Evolutionary conservation across 768 basidiomycete genomes (phyloP).

Genomic region (Brasilioporus rufonigricans): DNA sequence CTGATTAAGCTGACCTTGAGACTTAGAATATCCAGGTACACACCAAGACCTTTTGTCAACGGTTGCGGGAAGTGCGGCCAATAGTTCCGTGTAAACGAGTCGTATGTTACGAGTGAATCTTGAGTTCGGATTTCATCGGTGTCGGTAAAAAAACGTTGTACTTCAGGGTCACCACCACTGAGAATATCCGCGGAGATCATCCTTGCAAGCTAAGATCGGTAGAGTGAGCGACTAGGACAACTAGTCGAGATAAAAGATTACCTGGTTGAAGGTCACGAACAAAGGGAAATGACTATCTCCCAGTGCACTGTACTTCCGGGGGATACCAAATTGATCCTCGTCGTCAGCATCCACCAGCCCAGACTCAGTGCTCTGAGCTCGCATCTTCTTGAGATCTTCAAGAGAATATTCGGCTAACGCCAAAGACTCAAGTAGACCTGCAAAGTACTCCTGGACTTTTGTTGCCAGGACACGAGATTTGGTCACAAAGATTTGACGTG

Average conservation of each 20-base stretch:
- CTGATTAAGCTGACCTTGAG: neutral
- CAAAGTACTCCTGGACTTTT: conserved; percentile 72
- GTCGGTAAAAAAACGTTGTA: conserved; percentile 12
- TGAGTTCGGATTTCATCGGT: conserved; percentile 13
- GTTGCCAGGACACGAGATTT: conserved; percentile 62
- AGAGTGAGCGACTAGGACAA: neutral
- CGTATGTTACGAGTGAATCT: conserved; percentile 41
- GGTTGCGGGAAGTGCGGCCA: conserved; percentile 59
- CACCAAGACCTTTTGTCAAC: conserved; percentile 54
- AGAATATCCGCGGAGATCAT: conserved; percentile 29
- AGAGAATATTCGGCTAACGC: conserved; percentile 34
- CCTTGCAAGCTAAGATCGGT: conserved; percentile 15
- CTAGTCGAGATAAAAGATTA: conserved; percentile 23
- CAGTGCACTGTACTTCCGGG: conserved; percentile 52
- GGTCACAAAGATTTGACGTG: conserved; percentile 71
- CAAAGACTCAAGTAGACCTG: conserved; percentile 47
- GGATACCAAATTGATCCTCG: conserved; percentile 30
- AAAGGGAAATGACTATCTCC: conserved; percentile 64
- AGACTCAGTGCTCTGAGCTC: conserved; percentile 18
- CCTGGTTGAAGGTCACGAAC: conserved; percentile 65
- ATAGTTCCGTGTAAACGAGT: conserved; percentile 47
- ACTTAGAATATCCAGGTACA: neutral
- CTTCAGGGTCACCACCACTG: conserved; percentile 1
- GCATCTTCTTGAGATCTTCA: conserved; percentile 37
- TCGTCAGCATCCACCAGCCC: conserved; percentile 36